A percentile compares a stretch with the other conserved stretches of the same genome.
Evolutionary conservation across 176 grass and related monocot genomes (phyloP).

Genomic region (Oryza coarctata): DNA sequence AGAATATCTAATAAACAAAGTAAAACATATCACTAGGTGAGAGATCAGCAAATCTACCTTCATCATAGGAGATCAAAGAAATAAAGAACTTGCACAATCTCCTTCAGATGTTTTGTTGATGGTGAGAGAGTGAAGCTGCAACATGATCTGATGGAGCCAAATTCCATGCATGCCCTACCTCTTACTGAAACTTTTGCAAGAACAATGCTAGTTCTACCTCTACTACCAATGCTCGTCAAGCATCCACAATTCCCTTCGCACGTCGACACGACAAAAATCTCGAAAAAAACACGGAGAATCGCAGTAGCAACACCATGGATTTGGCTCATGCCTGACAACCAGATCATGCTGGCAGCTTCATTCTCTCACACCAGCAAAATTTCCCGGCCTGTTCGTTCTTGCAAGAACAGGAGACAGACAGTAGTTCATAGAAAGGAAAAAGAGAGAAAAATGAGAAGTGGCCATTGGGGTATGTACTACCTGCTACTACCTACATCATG

Average conservation of each 20-base stretch:
- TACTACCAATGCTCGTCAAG: background rate
- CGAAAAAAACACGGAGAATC: background rate
- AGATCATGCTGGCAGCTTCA: constrained; percentile 95
- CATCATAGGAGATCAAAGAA: background rate
- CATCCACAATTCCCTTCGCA: background rate
- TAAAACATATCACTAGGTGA: background rate
- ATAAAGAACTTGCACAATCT: background rate
- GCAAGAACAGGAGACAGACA: background rate
- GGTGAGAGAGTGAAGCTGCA: constrained; percentile 78
- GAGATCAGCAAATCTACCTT: background rate
- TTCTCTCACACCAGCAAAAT: constrained; percentile 57
- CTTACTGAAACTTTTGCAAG: background rate
- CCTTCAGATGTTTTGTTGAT: constrained; percentile 44
- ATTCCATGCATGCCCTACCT: background rate
- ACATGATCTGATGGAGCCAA: constrained; percentile 55
- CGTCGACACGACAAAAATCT: background rate
- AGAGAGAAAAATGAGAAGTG: constrained; percentile 7
- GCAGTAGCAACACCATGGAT: background rate
- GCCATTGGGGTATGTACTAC: background rate
- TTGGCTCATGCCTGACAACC: background rate
- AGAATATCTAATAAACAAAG: background rate
- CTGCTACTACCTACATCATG: background rate
- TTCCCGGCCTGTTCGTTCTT: background rate
- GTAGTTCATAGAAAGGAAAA: background rate
- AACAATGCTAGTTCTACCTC: background rate